Conservation (phyloP, 768 basidiomycete genomes). For the Pholiota conissans region DNA sequence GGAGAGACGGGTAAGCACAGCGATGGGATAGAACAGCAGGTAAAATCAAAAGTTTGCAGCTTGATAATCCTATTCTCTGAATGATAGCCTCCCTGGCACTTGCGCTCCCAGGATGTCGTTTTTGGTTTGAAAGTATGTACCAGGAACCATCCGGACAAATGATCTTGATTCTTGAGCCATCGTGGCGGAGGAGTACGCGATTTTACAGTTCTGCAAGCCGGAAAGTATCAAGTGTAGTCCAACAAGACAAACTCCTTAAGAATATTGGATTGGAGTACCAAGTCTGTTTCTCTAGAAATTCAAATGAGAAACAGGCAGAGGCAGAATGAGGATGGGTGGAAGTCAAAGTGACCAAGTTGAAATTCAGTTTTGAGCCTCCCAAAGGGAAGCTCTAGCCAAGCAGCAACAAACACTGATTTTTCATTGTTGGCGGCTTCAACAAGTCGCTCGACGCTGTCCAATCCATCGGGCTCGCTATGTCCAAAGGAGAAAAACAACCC, state of each 20-base stretch:
- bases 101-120: no score
- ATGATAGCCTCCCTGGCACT: no score
- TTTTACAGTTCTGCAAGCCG: no score
- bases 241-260: no score
- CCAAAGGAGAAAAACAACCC: constrained; percentile 26
- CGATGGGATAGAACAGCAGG: neutral
- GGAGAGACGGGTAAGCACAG: neutral
- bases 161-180: no score
- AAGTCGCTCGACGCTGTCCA: constrained; percentile 5
- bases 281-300: no score
- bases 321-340: neutral
- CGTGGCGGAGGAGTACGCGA: no score
- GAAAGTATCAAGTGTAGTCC: no score
- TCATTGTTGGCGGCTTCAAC: constrained; percentile 1
- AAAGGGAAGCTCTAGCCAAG: constrained; percentile 14
- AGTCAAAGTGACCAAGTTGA: neutral
- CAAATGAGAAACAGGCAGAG: neutral
- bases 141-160: no score
- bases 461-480: constrained; percentile 32
- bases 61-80: neutral
- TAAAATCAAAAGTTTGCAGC: neutral
- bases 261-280: neutral
- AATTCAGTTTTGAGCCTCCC: no score
- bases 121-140: no score
- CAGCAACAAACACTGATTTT: constrained; percentile 21